Evolutionary conservation across 768 basidiomycete genomes (phyloP).

Genomic region (Russula ochroleuca): DNA sequence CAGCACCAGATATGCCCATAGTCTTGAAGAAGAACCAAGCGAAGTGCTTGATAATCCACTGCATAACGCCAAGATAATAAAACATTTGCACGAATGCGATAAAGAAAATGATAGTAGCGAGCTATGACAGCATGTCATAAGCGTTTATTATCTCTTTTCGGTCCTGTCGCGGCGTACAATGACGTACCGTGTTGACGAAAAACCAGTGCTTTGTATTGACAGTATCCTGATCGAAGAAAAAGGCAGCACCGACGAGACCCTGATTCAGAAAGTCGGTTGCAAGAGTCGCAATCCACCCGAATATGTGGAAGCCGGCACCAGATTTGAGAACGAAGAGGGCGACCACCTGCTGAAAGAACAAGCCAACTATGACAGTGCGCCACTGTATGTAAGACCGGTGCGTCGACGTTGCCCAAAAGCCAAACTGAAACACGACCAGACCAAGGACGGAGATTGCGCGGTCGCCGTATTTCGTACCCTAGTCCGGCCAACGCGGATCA

Average conservation of each 20-base stretch:
- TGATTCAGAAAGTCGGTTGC: constrained; percentile 76
- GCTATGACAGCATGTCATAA: constrained; percentile 35
- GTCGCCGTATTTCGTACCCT: constrained; percentile 68
- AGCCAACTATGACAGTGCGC: constrained; percentile 84
- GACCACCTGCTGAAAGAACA: constrained; percentile 79
- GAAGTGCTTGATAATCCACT: constrained; percentile 86
- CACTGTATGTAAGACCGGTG: constrained; percentile 66
- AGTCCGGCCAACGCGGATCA: constrained; percentile 10
- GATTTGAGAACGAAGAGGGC: constrained; percentile 89
- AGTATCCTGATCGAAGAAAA: constrained; percentile 75
- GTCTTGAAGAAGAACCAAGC: constrained; percentile 94
- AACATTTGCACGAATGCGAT: constrained; percentile 89
- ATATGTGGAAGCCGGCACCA: constrained; percentile 74
- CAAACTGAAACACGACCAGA: constrained; percentile 70
- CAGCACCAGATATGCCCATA: constrained; percentile 89
- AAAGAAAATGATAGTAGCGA: constrained; percentile 87
- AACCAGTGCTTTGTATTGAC: constrained; percentile 67
- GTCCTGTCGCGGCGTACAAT: not conserved
- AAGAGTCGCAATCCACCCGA: constrained; percentile 76
- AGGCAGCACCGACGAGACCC: constrained; percentile 63
- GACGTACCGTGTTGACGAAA: constrained; percentile 69
- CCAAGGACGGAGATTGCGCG: constrained; percentile 80
- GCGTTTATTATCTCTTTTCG: no score
- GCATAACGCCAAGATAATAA: constrained; percentile 89
- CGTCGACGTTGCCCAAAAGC: constrained; percentile 66